phyloP scores from a whole-genome alignment of 768 basidiomycete genomes.

The Tubosaeta brunneosetosa region DNA sequence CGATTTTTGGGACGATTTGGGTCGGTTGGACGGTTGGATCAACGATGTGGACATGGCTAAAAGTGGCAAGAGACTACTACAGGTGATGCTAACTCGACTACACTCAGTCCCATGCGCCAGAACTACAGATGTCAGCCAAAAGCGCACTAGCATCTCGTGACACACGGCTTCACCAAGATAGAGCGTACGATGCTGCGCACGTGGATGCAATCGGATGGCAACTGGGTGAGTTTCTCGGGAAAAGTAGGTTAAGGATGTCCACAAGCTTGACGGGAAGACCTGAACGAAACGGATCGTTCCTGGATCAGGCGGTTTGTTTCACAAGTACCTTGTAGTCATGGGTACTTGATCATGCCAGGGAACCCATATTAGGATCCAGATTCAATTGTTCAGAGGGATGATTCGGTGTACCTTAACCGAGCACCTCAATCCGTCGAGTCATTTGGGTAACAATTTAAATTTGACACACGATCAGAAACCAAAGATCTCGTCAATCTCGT shows the following conservation, averaged over 20 bases:
- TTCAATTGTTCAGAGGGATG: neutral
- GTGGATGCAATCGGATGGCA: neutral
- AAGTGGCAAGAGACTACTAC: too few relatives aligned
- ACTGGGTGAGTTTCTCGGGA: neutral
- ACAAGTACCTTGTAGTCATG: neutral
- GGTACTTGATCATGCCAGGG: neutral
- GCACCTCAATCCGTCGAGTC: neutral
- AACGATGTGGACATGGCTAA: constrained; percentile 39
- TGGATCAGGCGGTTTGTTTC: neutral
- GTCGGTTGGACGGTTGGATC: constrained; percentile 37
- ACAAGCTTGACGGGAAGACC: neutral
- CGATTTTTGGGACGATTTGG: constrained; percentile 43
- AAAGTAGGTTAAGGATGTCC: neutral
- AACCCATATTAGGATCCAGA: neutral
- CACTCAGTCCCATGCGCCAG: neutral
- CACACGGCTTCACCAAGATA: neutral
- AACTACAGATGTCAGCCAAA: neutral
- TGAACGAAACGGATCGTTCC: neutral
- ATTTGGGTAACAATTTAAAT: neutral
- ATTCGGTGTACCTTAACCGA: neutral
- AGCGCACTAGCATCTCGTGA: neutral
- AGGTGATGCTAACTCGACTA: too few relatives aligned
- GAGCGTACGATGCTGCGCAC: neutral
- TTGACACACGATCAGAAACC: constrained; percentile 13
- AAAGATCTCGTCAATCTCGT: constrained; percentile 27